A percentile compares a stretch with the other conserved stretches of the same genome.
phyloP scores from a whole-genome alignment of 495 filamentous ascomycete genomes.

The Xylaria longipes region DNA sequence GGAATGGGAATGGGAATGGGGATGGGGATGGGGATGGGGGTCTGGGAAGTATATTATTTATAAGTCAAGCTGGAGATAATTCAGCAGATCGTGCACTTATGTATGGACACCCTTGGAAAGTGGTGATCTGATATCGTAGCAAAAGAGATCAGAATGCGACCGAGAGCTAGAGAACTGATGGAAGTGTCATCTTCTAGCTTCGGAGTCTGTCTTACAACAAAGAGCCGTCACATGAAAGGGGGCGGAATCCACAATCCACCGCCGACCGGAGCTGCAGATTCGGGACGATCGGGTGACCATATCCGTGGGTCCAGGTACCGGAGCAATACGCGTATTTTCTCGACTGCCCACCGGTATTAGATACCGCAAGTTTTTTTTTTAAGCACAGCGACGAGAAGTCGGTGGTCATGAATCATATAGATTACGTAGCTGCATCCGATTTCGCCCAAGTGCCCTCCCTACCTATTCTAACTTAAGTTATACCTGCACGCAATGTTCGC shows the following conservation, averaged over 20 bases:
- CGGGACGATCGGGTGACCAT: neutral
- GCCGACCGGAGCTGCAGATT: constrained; percentile 4
- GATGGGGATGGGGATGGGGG: neutral
- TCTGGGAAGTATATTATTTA: neutral
- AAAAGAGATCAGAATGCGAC: neutral
- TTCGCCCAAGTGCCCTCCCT: neutral
- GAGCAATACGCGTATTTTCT: neutral
- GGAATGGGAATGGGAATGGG: too few relatives aligned
- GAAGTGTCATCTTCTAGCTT: neutral
- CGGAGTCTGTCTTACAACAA: neutral
- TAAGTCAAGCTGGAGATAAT: neutral
- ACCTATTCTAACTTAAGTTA: neutral
- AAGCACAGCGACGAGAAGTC: neutral
- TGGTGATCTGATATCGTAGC: neutral
- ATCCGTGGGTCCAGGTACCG: neutral
- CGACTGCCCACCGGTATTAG: neutral
- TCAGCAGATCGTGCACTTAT: neutral
- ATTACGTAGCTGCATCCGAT: neutral
- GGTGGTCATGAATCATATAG: neutral
- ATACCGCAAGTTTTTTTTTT: neutral
- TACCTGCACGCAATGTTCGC: neutral
- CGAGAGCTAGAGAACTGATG: neutral
- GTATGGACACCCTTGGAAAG: neutral
- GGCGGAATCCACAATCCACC: neutral
- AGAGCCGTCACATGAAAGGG: neutral